Evolutionary conservation across 495 filamentous ascomycete species (phyloP).

Genomic region (Trypethelium eluteriae): DNA sequence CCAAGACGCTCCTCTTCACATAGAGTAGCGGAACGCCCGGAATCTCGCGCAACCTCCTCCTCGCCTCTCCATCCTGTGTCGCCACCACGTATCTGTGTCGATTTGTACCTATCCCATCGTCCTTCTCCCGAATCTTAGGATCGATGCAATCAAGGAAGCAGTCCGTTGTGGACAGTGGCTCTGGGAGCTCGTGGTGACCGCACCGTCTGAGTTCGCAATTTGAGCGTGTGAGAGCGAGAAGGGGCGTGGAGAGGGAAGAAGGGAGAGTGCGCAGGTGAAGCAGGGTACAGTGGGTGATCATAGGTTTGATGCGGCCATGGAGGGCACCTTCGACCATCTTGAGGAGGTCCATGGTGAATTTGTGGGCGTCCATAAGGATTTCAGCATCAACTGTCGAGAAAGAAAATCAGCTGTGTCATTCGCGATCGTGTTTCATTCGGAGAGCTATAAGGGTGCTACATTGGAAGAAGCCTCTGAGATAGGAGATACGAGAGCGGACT

Average conservation of each 20-base stretch:
- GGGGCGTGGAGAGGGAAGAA: not conserved
- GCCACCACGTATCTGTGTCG: conserved; percentile 88
- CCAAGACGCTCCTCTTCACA: conserved; percentile 78
- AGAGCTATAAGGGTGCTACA: too few relatives aligned
- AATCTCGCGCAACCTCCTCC: conserved; percentile 48
- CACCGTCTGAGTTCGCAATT: conserved; percentile 69
- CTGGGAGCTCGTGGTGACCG: conserved; percentile 72
- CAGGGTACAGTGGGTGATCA: conserved; percentile 45
- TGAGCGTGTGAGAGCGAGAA: not conserved
- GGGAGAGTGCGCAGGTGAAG: conserved; percentile 60
- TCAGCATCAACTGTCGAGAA: conserved; percentile 58
- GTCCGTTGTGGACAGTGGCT: conserved; percentile 65
- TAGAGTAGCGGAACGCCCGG: conserved; percentile 76
- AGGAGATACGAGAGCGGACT: not conserved
- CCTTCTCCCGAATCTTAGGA: conserved; percentile 44
- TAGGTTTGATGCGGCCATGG: conserved; percentile 76
- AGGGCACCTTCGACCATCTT: conserved; percentile 63
- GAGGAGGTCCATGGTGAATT: conserved; percentile 75
- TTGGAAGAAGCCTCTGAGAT: not conserved
- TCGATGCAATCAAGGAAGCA: conserved; percentile 75
- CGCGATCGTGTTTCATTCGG: too few relatives aligned
- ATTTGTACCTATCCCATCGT: conserved; percentile 52
- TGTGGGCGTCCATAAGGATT: conserved; percentile 63
- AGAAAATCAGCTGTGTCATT: not conserved
- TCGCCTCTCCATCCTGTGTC: conserved; percentile 55